Percentiles rank a stretch among this genome's conserved stretches.
Evolutionary conservation across 768 basidiomycete genomes (phyloP).

Genomic region (Lentinula raphanica): DNA sequence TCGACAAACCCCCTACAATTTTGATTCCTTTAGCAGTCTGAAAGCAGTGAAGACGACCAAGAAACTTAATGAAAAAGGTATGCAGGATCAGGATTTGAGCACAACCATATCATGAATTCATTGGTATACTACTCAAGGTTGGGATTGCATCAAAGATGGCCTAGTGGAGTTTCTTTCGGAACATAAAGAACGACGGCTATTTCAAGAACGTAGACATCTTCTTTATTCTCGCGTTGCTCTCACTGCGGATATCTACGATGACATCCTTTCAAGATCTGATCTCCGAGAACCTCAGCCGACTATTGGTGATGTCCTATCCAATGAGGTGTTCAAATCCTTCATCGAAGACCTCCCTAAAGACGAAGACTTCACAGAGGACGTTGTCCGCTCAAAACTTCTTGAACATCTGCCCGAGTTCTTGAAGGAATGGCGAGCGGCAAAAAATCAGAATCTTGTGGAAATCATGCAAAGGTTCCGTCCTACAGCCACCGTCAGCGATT

Average conservation of each 20-base stretch:
- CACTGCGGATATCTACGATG: not conserved
- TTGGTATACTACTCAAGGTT: not conserved
- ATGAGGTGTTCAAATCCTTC: not conserved
- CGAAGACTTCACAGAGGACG: not conserved
- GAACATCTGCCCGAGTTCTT: not conserved
- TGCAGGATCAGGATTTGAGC: no score
- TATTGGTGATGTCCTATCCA: not conserved
- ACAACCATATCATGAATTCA: no score
- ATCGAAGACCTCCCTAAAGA: not conserved
- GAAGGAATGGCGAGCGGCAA: not conserved
- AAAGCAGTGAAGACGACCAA: slow-evolving; percentile 1
- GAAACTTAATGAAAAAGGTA: not conserved
- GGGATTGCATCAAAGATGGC: not conserved
- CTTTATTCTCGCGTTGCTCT: not conserved
- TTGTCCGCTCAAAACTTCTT: not conserved
- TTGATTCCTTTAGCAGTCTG: no score
- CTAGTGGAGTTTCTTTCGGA: not conserved
- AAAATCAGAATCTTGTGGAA: not conserved
- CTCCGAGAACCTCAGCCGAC: not conserved
- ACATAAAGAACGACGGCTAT: not conserved
- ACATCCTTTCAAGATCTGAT: not conserved
- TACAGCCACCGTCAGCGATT: not conserved
- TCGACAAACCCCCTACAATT: no score
- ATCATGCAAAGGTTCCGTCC: not conserved
- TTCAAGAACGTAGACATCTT: not conserved